Conservation (phyloP, 768 basidiomycete species). For the Kwoniella dendrophila region DNA sequence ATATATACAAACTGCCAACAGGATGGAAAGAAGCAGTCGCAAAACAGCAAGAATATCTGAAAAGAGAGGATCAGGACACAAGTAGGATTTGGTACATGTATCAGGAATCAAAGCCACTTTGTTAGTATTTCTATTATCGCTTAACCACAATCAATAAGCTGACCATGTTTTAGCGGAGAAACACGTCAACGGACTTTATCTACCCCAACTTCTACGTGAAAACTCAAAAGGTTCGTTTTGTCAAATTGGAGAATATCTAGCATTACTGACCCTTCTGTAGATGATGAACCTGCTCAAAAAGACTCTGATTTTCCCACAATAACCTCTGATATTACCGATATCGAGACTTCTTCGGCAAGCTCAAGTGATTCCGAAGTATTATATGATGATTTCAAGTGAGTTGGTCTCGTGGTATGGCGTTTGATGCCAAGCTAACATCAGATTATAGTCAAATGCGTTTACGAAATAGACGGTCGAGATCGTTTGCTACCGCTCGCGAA, state of each 20-base stretch:
- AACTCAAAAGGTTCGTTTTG: not conserved
- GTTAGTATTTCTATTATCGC: not conserved
- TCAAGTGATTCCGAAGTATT: conserved; percentile 8
- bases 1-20: conserved; percentile 68
- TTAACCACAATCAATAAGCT: not conserved
- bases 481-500: conserved; percentile 8
- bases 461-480: conserved; percentile 12
- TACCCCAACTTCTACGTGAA: conserved; percentile 36
- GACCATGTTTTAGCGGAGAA: conserved; percentile 7
- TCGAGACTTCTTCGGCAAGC: conserved; percentile 7
- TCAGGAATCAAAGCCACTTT: conserved; percentile 4
- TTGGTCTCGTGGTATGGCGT: not conserved
- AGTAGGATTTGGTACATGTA: conserved; percentile 59
- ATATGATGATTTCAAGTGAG: not conserved
- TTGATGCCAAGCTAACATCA: not conserved
- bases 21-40: conserved; percentile 63
- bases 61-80: conserved; percentile 70
- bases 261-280: conserved; percentile 19
- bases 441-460: not conserved
- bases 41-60: conserved; percentile 69
- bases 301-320: not conserved
- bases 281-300: conserved; percentile 1
- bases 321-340: not conserved
- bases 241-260: not conserved
- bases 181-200: conserved; percentile 36